Evolutionary conservation across 139 green algal species (phyloP), one percentile per base, ranked within the genome.

Genomic region (Chlamydomonas sp.): DNA sequence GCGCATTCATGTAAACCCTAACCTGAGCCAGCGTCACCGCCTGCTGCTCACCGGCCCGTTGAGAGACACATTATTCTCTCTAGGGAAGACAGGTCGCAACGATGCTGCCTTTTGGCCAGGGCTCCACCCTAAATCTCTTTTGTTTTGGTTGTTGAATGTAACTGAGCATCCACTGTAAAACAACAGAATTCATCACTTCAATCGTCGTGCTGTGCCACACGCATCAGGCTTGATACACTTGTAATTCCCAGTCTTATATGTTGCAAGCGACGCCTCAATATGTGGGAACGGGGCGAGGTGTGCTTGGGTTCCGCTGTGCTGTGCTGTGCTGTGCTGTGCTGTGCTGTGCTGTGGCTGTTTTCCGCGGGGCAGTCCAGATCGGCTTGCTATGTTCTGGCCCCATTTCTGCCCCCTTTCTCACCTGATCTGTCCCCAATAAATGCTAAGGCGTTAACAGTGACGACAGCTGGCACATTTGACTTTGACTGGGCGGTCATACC

Each of bases 171-270:
- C 13, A 20, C 43, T 54, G 43, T 20, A 54, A n/a, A n/a, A n/a
- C n/a, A n/a, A n/a, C n/a, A n/a, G n/a, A n/a, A n/a, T n/a, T n/a
- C n/a, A n/a, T n/a, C 20, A 26, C 43, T 26, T 13, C 43, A 20
- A 54, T 54, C 16, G 13, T 26, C 13, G 43, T 54, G 16, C 13
- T 54, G 43, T 54, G 20, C 43, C 13, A 54, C 20, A 13, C 43
- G 43, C 43, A 54, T 54, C 20, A 54, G 16, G 43, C 43, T 54
- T 54, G 43, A 54, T 54, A 54, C 43, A 54, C 13, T 54, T 54
- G 20, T 20, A 54, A 54, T 20, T 54, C 16, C 13, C 43, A 54
- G 43, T 54, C 13, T 54, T 13, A 54, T 20, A 13, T 54, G 16
- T 54, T 54, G 20, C 16, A 13, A 54, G 43, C 20, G 16, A 54